These are phyloP conservation scores for Agrostemma githago DNA, from an alignment of 148 eudicot species.

Conservation along the genomic window DNA sequence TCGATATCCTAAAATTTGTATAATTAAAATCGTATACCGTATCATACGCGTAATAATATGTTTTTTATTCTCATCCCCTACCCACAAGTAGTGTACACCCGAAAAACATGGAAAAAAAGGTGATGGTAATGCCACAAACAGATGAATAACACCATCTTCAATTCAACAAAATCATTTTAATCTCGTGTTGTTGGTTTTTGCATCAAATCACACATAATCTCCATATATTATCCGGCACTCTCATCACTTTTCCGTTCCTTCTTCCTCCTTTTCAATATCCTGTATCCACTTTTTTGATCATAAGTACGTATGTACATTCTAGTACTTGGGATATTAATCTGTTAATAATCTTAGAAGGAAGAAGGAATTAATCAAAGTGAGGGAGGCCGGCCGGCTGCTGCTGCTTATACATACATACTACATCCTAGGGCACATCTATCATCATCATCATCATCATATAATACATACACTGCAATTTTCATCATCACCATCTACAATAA, in stretches of 20 bases:
- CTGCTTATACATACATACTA: neutral
- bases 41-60: too few relatives aligned
- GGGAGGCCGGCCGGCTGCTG: neutral
- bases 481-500: neutral
- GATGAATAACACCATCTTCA: neutral
- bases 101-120: neutral
- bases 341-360: neutral
- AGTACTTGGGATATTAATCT: neutral
- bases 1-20: too few relatives aligned
- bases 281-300: too few relatives aligned
- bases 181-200: neutral
- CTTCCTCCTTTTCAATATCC: neutral
- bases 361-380: neutral
- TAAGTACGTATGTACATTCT: neutral
- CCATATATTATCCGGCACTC: neutral
- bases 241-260: neutral
- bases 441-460: neutral
- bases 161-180: neutral
- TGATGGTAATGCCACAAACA: neutral
- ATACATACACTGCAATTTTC: neutral
- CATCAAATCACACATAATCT: neutral
- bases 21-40: too few relatives aligned
- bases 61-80: too few relatives aligned
- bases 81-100: too few relatives aligned
- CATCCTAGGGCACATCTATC: neutral